A percentile compares a stretch with the other conserved stretches of the same genome.
phyloP scores from a whole-genome alignment of 768 basidiomycete species.

The Heimioporus sp. region DNA sequence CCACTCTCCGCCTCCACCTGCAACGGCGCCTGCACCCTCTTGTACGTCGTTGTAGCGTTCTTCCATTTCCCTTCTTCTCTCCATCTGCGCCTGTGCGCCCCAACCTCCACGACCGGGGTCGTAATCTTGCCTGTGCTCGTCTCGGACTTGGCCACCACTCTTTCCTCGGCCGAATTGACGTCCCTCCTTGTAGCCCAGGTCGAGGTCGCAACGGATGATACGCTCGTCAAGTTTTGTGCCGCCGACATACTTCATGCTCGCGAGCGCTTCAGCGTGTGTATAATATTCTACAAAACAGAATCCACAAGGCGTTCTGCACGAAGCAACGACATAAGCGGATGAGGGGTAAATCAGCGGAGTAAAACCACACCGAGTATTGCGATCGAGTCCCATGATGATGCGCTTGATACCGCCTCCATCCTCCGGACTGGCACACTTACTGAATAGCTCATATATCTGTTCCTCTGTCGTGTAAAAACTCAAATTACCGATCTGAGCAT shows the following conservation, averaged over 20 bases:
- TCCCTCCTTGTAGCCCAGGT: slow-evolving; percentile 94
- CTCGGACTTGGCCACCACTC: slow-evolving; percentile 94
- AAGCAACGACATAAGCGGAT: slow-evolving; percentile 6
- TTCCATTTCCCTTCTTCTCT: slow-evolving; percentile 78
- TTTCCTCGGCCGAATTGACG: slow-evolving; percentile 97
- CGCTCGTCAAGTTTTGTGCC: slow-evolving; percentile 99
- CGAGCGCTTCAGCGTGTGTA: slow-evolving; percentile 89
- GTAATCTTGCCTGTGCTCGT: slow-evolving; percentile 96
- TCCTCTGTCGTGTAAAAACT: slow-evolving; percentile 96
- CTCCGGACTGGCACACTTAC: slow-evolving; percentile 84
- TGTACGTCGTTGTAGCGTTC: slow-evolving; percentile 82
- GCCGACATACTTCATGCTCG: slow-evolving; percentile 89
- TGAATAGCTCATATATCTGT: slow-evolving; percentile 92
- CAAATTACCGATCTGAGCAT: slow-evolving; percentile 76
- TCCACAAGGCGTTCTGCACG: slow-evolving; percentile 79
- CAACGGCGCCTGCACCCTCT: slow-evolving; percentile 78
- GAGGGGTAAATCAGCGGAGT: background rate
- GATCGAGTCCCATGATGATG: slow-evolving; percentile 93
- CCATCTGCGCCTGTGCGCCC: slow-evolving; percentile 85
- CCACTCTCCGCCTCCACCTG: slow-evolving; percentile 85
- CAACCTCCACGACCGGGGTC: slow-evolving; percentile 95
- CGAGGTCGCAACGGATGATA: slow-evolving; percentile 96
- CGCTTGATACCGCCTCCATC: slow-evolving; percentile 89
- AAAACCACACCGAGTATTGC: slow-evolving; percentile 69
- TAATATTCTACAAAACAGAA: slow-evolving; percentile 98